These are phyloP conservation scores for Parietaria judaica DNA, from an alignment of 306 rosid genomes.

Conservation along the genomic window DNA sequence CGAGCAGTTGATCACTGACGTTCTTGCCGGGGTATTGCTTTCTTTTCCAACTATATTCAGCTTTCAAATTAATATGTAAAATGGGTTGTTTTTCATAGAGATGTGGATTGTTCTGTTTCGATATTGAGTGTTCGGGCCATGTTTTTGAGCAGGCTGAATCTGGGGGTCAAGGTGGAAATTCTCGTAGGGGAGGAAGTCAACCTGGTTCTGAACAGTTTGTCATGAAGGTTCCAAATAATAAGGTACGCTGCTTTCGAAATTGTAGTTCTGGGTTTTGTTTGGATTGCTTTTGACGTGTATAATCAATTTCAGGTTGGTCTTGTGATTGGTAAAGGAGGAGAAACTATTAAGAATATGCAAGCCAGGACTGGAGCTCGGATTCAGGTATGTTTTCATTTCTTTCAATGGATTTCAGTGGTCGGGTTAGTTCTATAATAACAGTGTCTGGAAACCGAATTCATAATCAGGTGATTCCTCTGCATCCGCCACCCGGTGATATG, in stretches of 20 bases:
- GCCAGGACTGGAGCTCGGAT: conserved; percentile 80
- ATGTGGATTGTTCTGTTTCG: no score
- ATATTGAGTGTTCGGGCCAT: background rate
- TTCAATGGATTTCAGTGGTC: background rate
- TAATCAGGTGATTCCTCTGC: conserved; percentile 85
- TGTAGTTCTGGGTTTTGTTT: conserved; percentile 2
- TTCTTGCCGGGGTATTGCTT: conserved; percentile 67
- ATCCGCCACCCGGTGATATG: conserved; percentile 94
- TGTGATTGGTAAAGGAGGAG: conserved; percentile 95
- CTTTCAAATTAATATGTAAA: no score
- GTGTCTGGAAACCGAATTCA: background rate
- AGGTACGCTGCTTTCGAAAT: conserved; percentile 31
- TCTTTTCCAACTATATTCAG: background rate
- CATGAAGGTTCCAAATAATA: conserved; percentile 76
- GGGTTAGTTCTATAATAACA: no score
- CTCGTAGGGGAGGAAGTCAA: conserved; percentile 61
- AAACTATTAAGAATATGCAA: conserved; percentile 91
- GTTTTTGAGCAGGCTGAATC: conserved; percentile 67
- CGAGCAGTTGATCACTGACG: conserved; percentile 79
- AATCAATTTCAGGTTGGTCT: conserved; percentile 70
- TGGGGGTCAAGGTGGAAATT: conserved; percentile 71
- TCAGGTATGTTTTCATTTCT: conserved; percentile 45
- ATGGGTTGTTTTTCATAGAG: no score
- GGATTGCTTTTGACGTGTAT: background rate
- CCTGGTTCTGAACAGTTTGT: conserved; percentile 75